A percentile compares a stretch with the other conserved stretches of the same genome.
Evolutionary conservation across 2,329 filamentous ascomycete species (phyloP).

Genomic region (Fusarium sp.): DNA sequence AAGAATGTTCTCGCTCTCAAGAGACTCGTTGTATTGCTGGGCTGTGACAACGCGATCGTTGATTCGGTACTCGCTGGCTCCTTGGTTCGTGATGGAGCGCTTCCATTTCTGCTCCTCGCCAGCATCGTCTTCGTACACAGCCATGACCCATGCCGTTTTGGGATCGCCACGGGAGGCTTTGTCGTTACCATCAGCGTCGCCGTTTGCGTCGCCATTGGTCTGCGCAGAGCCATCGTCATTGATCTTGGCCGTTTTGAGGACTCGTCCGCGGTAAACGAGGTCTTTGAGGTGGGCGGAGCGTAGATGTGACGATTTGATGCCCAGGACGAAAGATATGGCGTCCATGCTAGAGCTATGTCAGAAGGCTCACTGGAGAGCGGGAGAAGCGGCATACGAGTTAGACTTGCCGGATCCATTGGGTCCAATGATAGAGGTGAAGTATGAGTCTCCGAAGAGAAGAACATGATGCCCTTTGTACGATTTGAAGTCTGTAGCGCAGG

Average conservation of each 20-base stretch:
- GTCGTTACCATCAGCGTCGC: conserved; percentile 67
- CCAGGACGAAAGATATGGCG: conserved; percentile 97
- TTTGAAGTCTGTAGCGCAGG: conserved; percentile 81
- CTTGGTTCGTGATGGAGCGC: conserved; percentile 87
- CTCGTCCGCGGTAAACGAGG: conserved; percentile 93
- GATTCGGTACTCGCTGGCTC: conserved; percentile 95
- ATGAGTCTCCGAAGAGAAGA: conserved; percentile 94
- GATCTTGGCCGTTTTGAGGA: conserved; percentile 90
- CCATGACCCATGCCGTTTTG: conserved; percentile 98
- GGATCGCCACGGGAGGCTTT: conserved; percentile 81
- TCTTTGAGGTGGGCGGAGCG: conserved; percentile 94
- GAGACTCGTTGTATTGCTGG: conserved; percentile 89
- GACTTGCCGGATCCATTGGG: conserved; percentile 99
- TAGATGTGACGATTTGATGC: conserved; percentile 98
- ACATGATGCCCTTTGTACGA: conserved; percentile 98
- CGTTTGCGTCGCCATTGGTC: conserved; percentile 69
- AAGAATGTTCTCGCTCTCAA: conserved; percentile 94
- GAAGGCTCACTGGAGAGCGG: not conserved
- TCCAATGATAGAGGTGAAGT: conserved; percentile 99
- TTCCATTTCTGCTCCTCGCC: conserved; percentile 97
- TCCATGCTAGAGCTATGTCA: conserved; percentile 76
- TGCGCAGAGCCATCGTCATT: conserved; percentile 86
- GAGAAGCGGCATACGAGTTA: conserved; percentile 76
- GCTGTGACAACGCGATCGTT: conserved; percentile 91
- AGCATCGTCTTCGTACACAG: conserved; percentile 96